Evolutionary conservation across 106 monocot genomes (phyloP).

Genomic region (Chionographis japonica): DNA sequence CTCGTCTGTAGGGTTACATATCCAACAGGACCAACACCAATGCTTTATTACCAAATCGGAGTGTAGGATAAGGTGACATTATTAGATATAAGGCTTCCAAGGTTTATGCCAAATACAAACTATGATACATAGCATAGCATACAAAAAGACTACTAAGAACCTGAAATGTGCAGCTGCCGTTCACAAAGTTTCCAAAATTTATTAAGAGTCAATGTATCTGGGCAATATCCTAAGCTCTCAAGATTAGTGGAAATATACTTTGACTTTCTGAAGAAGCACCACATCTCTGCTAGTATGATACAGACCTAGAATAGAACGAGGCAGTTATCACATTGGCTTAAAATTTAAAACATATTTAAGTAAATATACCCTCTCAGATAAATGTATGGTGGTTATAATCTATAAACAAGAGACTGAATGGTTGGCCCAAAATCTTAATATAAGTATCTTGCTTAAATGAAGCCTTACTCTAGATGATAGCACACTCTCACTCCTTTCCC

Average conservation of each 20-base stretch:
- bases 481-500: conserved; percentile 43
- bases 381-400: too few relatives aligned
- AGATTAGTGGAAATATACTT: conserved; percentile 63
- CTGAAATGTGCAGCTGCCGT: conserved; percentile 66
- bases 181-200: conserved; percentile 93
- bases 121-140: not conserved
- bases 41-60: too few relatives aligned
- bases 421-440: not conserved
- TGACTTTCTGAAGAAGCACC: conserved; percentile 84
- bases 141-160: conserved; percentile 20
- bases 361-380: too few relatives aligned
- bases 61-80: too few relatives aligned
- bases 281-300: conserved; percentile 75
- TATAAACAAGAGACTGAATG: too few relatives aligned
- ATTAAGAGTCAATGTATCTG: conserved; percentile 37
- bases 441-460: not conserved
- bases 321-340: not conserved
- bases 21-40: not conserved
- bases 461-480: conserved; percentile 72
- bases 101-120: not conserved
- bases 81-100: not conserved
- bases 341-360: too few relatives aligned
- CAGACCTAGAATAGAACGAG: conserved; percentile 51
- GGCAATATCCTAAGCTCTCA: conserved; percentile 68
- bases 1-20: conserved; percentile 57